Evolutionary conservation across 371 early-diverging fungal genomes (phyloP).

Genomic region (Blakeslea trispora): DNA sequence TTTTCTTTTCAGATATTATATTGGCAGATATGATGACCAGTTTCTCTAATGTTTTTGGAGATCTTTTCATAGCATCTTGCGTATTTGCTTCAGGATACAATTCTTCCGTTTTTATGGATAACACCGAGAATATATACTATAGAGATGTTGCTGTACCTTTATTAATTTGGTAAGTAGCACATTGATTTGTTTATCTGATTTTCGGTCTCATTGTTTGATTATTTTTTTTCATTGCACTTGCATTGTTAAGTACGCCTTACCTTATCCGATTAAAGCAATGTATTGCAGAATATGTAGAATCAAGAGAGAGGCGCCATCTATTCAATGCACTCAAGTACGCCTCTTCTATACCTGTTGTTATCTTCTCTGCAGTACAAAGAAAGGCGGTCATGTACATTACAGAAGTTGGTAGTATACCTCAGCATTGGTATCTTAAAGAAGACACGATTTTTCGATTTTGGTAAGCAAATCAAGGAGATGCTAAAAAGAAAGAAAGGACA

Average conservation of each 20-base stretch:
- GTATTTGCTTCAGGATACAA: constrained; percentile 44
- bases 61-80: constrained; percentile 66
- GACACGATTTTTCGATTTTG: constrained; percentile 43
- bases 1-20: constrained; percentile 83
- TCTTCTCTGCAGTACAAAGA: constrained; percentile 68
- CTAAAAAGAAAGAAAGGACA: no score
- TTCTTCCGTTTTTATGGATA: constrained; percentile 32
- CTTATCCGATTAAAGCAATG: constrained; percentile 88
- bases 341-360: constrained; percentile 85
- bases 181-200: background rate
- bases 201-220: background rate
- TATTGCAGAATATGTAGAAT: constrained; percentile 68
- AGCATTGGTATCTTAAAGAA: constrained; percentile 45
- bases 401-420: constrained; percentile 39
- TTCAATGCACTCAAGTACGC: constrained; percentile 87
- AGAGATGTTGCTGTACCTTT: constrained; percentile 57
- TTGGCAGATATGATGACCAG: constrained; percentile 93
- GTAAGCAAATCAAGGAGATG: constrained; percentile 18
- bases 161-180: constrained; percentile 54
- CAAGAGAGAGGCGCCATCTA: constrained; percentile 66
- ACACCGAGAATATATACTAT: constrained; percentile 41
- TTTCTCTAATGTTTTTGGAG: constrained; percentile 86
- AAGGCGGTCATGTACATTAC: constrained; percentile 41
- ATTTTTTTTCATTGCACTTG: no score
- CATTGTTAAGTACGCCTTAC: constrained; percentile 68